phyloP scores from a whole-genome alignment of 345 rosid genomes.

The Populus pruinosa region DNA sequence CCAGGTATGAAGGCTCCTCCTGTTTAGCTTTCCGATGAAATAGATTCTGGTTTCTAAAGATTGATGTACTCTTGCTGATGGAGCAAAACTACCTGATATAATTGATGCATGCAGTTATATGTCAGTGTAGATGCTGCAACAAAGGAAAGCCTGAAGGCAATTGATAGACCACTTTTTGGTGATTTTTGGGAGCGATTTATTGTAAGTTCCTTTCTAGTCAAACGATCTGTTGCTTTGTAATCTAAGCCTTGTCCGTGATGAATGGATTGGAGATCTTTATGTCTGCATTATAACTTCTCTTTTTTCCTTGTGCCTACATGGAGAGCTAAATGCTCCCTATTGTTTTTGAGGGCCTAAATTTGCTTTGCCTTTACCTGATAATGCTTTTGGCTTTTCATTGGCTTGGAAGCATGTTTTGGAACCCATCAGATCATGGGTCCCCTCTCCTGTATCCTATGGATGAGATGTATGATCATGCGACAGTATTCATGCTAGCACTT shows the following conservation, averaged over 20 bases:
- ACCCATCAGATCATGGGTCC: background rate
- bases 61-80: background rate
- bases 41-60: background rate
- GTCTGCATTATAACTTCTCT: background rate
- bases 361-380: background rate
- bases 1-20: conserved; percentile 51
- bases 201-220: conserved; percentile 41
- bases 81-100: conserved; percentile 4
- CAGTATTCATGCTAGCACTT: background rate
- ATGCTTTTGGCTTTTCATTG: background rate
- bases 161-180: conserved; percentile 92
- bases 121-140: conserved; percentile 99
- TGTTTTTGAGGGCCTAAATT: background rate
- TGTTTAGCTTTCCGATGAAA: background rate
- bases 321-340: background rate
- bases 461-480: background rate
- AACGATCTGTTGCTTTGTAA: background rate
- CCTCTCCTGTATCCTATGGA: background rate
- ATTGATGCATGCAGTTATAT: conserved; percentile 63
- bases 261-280: background rate
- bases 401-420: background rate
- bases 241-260: background rate
- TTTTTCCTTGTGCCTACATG: background rate
- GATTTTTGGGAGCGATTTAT: conserved; percentile 97
- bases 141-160: conserved; percentile 91